A percentile compares a stretch with the other conserved stretches of the same genome.
phyloP scores from a whole-genome alignment of 2,329 filamentous ascomycete species.

The Penicillium sp. region DNA sequence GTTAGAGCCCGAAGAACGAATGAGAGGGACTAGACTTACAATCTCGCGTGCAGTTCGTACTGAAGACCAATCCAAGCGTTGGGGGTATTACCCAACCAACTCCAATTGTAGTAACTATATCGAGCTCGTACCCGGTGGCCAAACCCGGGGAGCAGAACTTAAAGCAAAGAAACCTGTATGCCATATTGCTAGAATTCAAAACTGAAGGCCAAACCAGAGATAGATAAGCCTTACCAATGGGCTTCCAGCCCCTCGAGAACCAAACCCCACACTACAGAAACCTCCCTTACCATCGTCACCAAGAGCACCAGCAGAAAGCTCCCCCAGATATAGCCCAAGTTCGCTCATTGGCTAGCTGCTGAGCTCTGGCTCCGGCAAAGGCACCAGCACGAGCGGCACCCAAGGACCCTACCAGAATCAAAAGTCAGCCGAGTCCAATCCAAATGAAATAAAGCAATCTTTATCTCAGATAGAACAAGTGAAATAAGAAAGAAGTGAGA shows the following conservation, averaged over 20 bases:
- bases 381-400: background rate
- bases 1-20: background rate
- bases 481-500: background rate
- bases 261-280: background rate
- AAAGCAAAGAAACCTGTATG: background rate
- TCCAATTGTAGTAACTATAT: no score
- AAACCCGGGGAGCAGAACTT: background rate
- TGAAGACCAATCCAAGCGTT: no score
- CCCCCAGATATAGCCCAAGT: background rate
- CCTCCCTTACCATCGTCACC: background rate
- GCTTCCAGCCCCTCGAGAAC: background rate
- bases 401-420: background rate
- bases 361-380: background rate
- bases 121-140: background rate
- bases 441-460: background rate
- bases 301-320: background rate
- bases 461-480: background rate
- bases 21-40: background rate
- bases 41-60: background rate
- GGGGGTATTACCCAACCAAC: background rate
- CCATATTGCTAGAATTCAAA: background rate
- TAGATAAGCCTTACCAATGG: background rate
- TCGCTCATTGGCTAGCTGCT: background rate
- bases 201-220: no score
- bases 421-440: background rate